Conservation (phyloP, 345 rosid genomes). For the Theobroma cacao region DNA sequence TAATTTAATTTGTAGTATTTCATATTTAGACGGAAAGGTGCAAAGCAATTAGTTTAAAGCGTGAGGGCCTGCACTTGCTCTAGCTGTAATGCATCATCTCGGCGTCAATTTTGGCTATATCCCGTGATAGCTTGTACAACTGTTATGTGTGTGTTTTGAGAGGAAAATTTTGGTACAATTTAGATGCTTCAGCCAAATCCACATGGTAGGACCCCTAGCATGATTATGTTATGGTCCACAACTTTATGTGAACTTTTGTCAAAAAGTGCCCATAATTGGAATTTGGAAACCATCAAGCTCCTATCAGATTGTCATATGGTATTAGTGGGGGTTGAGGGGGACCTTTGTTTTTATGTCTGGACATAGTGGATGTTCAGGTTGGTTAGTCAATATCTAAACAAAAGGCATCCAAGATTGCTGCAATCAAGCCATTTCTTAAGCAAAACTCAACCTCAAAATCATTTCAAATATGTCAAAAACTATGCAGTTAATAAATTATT, state of each 20-base stretch:
- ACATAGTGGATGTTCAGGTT: background rate
- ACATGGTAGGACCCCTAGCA: constrained; percentile 21
- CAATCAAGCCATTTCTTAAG: background rate
- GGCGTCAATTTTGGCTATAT: background rate
- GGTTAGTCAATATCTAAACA: background rate
- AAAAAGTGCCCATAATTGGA: background rate
- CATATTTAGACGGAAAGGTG: background rate
- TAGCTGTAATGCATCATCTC: background rate
- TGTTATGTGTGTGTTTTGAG: background rate
- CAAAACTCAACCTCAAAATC: background rate
- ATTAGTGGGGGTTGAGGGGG: background rate
- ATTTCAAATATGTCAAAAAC: too few relatives aligned
- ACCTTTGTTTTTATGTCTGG: background rate
- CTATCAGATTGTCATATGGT: background rate
- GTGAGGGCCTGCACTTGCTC: background rate
- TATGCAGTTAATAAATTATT: background rate
- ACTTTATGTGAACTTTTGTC: background rate
- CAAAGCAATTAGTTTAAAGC: background rate
- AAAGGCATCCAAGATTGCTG: background rate
- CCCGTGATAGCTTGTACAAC: background rate
- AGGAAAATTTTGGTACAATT: background rate
- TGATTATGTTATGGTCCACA: background rate
- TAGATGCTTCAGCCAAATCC: constrained; percentile 7
- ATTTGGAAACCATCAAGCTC: background rate
- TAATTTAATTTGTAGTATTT: too few relatives aligned